Conservation (phyloP, 306 rosid species). For the Prunus fruticosa region DNA sequence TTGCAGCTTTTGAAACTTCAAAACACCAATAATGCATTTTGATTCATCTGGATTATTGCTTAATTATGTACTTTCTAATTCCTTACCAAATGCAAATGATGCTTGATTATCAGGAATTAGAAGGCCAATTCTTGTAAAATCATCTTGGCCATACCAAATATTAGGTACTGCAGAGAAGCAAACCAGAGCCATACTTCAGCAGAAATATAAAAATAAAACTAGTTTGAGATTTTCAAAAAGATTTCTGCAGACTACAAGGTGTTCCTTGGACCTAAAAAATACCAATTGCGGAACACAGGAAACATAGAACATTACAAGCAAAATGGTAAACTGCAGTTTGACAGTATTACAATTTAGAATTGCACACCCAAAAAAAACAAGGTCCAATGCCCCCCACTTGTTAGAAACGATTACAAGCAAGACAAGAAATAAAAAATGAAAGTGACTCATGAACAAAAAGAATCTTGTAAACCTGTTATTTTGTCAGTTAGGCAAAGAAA, state of each 20-base stretch:
- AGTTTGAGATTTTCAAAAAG: background rate
- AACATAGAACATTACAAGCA: background rate
- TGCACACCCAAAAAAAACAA: background rate
- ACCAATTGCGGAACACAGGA: background rate
- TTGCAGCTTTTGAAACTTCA: background rate
- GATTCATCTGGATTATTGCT: background rate
- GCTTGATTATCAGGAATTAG: too few relatives aligned
- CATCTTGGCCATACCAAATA: too few relatives aligned
- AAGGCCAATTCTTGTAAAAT: too few relatives aligned
- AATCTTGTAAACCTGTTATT: slow-evolving; percentile 4
- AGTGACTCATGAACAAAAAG: slow-evolving; percentile 34
- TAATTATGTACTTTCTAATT: background rate
- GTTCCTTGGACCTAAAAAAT: background rate
- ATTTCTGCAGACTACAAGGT: background rate
- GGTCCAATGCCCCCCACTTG: background rate
- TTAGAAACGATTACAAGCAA: background rate
- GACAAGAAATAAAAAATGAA: slow-evolving; percentile 24
- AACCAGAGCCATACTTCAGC: background rate
- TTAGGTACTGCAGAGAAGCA: too few relatives aligned
- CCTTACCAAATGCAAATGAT: too few relatives aligned
- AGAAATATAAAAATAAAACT: background rate
- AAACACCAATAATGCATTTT: background rate
- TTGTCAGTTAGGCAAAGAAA: slow-evolving; percentile 5
- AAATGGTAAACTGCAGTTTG: background rate
- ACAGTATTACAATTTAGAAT: background rate